phyloP scores from a whole-genome alignment of 1,139 yeast genomes.

The Yamadazyma atmosphaerica region DNA sequence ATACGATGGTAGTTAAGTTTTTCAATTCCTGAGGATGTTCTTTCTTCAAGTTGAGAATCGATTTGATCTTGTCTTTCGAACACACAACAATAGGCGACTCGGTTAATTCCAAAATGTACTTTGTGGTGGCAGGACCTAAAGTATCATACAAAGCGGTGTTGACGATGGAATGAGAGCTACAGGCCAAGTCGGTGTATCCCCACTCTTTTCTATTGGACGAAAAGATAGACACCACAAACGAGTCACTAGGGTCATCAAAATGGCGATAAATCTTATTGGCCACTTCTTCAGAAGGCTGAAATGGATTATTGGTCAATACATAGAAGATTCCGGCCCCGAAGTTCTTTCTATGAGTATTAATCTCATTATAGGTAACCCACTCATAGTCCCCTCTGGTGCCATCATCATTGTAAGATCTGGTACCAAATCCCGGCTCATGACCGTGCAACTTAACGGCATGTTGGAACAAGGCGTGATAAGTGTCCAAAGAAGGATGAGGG shows the following conservation, averaged over 20 bases:
- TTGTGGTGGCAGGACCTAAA: conserved; percentile 37
- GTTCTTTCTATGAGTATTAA: conserved; percentile 42
- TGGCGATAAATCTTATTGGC: conserved; percentile 25
- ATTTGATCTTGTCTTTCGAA: conserved; percentile 32
- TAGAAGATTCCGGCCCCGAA: conserved; percentile 68
- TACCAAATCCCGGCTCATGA: conserved; percentile 51
- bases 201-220: conserved; percentile 41
- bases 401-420: conserved; percentile 35
- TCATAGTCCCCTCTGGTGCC: conserved; percentile 48
- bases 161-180: conserved; percentile 33
- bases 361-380: conserved; percentile 46
- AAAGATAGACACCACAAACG: conserved; percentile 36
- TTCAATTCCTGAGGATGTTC: conserved; percentile 22
- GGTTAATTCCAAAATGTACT: conserved; percentile 34
- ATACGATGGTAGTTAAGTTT: conserved; percentile 35
- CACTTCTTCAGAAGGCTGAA: conserved; percentile 25
- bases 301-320: conserved; percentile 47
- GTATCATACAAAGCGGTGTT: conserved; percentile 45
- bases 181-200: conserved; percentile 39
- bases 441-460: conserved; percentile 37
- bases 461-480: conserved; percentile 51
- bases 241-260: conserved; percentile 23
- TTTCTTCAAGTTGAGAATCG: conserved; percentile 28
- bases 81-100: conserved; percentile 37
- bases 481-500: conserved; percentile 52